Base-by-base conservation (phyloP, 208 protist genomes). In the Willaertia magna region DNA sequence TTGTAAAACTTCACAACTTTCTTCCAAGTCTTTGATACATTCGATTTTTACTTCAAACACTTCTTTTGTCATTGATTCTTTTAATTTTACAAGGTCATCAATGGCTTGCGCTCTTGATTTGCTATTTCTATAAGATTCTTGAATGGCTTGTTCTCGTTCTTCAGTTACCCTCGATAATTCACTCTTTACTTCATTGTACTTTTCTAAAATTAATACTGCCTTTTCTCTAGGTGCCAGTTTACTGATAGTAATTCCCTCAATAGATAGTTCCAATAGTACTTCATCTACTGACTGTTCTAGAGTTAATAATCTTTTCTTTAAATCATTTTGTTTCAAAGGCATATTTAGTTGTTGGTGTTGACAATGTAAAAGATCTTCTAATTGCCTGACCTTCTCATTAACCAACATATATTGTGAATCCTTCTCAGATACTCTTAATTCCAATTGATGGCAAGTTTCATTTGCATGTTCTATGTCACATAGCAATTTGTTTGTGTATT, bases 101-200 rank as follows among this genome's bases (percentile, higher is more conserved):
- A 34, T 26, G 12, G 55, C 12, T 7, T 67, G 26, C 34, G 18
- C 55, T n/a, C 34, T 67, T 6, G 55, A 22, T 67, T 67, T 26
- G 12, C n/a, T 22, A 9, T 34, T 12, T 34, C 55, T 18, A 34
- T 67, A 26, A 1, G 34, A 18, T 34, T 67, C 55, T 9, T 16
- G 26, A 1, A 12, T 18, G 1, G 26, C 6, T 67, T 67, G 55
- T 9, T 67, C 55, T 30, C 22, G 26, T 14, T 34, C 22, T 7
- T 26, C 34, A 34, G n/a, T 4, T 26, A 67, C n/a, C 1, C 22
- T 2, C 1, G 14, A 1, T 30, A 16, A 48, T 46, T 83, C 84
- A 20, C n/a, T 88, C 18, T 91, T 90, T 2, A 89, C 82, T 43
- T 90, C 79, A 22, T 16, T 74, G 34, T 90, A 92, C 40, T 95